Percentiles rank a stretch among this genome's conserved stretches.
Conservation (phyloP, 176 grass and related monocot genomes). For the Raddia guianensis region DNA sequence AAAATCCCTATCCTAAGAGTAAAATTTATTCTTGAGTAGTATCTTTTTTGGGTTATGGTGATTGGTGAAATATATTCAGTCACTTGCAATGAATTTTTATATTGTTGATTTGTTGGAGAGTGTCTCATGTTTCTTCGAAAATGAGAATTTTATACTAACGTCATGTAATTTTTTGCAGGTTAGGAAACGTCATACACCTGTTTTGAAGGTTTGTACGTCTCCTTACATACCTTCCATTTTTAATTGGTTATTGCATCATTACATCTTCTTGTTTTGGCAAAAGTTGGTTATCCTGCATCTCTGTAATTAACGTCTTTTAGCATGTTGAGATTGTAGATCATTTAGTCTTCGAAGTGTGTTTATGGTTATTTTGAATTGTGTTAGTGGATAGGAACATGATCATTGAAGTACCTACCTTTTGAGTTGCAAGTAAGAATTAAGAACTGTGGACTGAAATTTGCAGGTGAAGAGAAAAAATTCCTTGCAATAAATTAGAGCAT, state of each 20-base stretch:
- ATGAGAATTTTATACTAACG: constrained; percentile 29
- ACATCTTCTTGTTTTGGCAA: constrained; percentile 28
- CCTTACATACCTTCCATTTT: constrained; percentile 25
- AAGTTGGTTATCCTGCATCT: constrained; percentile 12
- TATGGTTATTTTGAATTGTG: constrained; percentile 9
- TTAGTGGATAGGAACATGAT: not conserved
- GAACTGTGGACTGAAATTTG: constrained; percentile 6
- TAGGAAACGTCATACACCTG: constrained; percentile 71
- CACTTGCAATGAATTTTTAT: not conserved
- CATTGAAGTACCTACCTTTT: constrained; percentile 25
- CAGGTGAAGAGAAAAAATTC: not conserved
- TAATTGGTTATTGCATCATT: constrained; percentile 15
- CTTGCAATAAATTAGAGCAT: not conserved
- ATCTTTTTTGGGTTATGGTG: constrained; percentile 10
- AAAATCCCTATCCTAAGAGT: constrained; percentile 6
- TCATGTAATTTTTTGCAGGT: constrained; percentile 59
- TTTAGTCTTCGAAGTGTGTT: not conserved
- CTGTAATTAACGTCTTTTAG: not conserved
- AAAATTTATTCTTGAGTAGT: constrained; percentile 5
- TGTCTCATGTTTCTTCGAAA: not conserved
- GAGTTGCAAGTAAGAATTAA: constrained; percentile 19
- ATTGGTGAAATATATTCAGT: constrained; percentile 24
- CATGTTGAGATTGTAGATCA: not conserved
- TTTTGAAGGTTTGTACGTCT: constrained; percentile 78
- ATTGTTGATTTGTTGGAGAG: not conserved